Evolutionary conservation across 2,329 filamentous ascomycete species (phyloP), one percentile per base, ranked within the genome.

Genomic region (Colletotrichum sublineola): DNA sequence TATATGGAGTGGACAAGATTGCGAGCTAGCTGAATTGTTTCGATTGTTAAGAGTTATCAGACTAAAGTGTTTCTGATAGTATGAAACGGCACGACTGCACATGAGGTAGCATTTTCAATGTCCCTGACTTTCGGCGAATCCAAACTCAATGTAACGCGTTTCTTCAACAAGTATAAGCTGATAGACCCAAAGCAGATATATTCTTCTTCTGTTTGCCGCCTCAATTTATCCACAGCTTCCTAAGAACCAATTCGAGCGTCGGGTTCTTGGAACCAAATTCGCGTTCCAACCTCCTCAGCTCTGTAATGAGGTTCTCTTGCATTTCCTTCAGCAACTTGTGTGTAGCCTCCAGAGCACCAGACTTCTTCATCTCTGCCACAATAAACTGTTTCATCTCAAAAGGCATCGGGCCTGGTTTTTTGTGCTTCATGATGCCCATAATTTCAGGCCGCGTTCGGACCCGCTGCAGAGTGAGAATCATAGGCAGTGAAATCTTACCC

Each of bases 401-500:
- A 12, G 63, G 24, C 63, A 67, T 67, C 15, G 56, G 53, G 11
- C 63, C 63, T 18, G 63, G 56, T n/a, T 60, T 57, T 40, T 67
- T 67, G 53, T 48, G 56, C 63, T 60, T 60, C 29, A 58, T 46
- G 38, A 67, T 24, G 24, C 52, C 63, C 40, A 67, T 50, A 20
- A 58, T 67, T 20, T 67, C 63, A 29, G 63, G 63, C 5, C 52
- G 38, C 40, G 40, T 67, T 11, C 52, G 63, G 18, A 36, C 42
- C 31, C 56, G 11, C 53, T 67, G 52, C 15, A 57, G 44, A 0
- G 31, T 58, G 14, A 58, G 74, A 29, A 82, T 78, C 9, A 84
- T 68, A 1, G 75, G 76, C 11, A 82, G 73, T 1, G 82, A 83
- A 53, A 80, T 79, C 74, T 86, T 85, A 0, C 82, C 82, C 73